phyloP scores from a whole-genome alignment of 495 filamentous ascomycete genomes.

The Neurospora sp. region DNA sequence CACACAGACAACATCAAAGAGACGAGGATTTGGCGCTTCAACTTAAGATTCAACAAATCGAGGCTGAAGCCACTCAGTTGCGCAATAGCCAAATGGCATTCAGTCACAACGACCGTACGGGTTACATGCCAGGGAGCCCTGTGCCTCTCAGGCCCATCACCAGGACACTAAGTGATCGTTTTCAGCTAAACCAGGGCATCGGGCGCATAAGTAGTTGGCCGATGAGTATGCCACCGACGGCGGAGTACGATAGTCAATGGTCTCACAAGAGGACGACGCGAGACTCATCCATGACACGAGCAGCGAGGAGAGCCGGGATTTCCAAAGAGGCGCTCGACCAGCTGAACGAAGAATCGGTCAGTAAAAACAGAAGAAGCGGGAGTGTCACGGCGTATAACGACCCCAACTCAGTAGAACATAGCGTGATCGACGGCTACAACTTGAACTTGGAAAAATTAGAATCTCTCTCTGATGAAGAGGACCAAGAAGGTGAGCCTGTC shows the following conservation, averaged over 20 bases:
- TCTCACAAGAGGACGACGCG: not conserved
- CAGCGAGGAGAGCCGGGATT: not conserved
- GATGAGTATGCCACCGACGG: not conserved
- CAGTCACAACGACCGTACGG: not conserved
- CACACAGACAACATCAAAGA: not conserved
- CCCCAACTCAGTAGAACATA: not conserved
- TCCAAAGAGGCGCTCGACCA: not conserved
- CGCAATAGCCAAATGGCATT: not conserved
- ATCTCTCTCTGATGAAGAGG: not conserved
- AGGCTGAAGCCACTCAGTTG: not conserved
- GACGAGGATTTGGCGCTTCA: not conserved
- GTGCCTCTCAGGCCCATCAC: not conserved
- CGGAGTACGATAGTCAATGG: not conserved
- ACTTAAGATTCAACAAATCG: not conserved
- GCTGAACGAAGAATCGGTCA: not conserved
- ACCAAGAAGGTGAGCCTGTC: not conserved
- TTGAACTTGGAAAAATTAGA: not conserved
- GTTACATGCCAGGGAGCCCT: not conserved
- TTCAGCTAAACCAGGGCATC: not conserved
- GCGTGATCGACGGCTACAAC: not conserved
- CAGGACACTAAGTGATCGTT: not conserved
- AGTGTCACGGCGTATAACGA: not conserved
- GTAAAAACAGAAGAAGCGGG: not conserved
- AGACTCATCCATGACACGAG: not conserved
- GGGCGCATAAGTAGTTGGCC: not conserved